Percentiles rank a stretch among this genome's conserved stretches.
phyloP scores from a whole-genome alignment of 768 basidiomycete genomes.

The Chalciporus pseudorubinellus region DNA sequence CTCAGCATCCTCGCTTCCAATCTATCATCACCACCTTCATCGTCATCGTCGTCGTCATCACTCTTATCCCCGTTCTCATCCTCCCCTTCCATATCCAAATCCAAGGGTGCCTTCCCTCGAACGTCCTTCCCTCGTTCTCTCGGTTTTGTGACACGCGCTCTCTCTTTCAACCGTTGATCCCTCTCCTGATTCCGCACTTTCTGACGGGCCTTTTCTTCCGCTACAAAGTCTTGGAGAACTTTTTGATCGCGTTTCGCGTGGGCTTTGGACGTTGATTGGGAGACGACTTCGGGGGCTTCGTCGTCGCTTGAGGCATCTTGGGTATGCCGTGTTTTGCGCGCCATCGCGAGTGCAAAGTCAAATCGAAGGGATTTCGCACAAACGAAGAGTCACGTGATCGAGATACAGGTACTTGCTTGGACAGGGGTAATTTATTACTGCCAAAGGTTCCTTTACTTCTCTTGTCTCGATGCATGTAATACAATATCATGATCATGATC shows the following conservation, averaged over 20 bases:
- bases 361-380: not conserved
- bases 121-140: slow-evolving; percentile 9
- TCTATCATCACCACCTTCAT: slow-evolving; percentile 23
- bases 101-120: slow-evolving; percentile 15
- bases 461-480: not conserved
- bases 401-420: not conserved
- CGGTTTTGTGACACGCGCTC: slow-evolving; percentile 31
- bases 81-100: slow-evolving; percentile 8
- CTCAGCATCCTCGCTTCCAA: slow-evolving; percentile 28
- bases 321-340: slow-evolving; percentile 12
- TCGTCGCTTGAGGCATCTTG: slow-evolving; percentile 34
- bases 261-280: slow-evolving; percentile 47
- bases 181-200: slow-evolving; percentile 46
- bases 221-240: slow-evolving; percentile 37
- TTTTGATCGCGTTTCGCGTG: slow-evolving; percentile 36
- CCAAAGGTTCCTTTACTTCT: no score
- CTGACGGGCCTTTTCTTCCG: slow-evolving; percentile 38
- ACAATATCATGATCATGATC: not conserved
- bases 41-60: slow-evolving; percentile 20
- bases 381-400: not conserved
- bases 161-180: slow-evolving; percentile 50
- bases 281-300: slow-evolving; percentile 50
- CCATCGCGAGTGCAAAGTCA: slow-evolving; percentile 11
- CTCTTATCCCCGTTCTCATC: slow-evolving; percentile 27
- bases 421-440: not conserved